These are phyloP conservation scores for Fusarium nodosum DNA, from an alignment of 2,329 filamentous ascomycete genomes.

Conservation along the genomic window DNA sequence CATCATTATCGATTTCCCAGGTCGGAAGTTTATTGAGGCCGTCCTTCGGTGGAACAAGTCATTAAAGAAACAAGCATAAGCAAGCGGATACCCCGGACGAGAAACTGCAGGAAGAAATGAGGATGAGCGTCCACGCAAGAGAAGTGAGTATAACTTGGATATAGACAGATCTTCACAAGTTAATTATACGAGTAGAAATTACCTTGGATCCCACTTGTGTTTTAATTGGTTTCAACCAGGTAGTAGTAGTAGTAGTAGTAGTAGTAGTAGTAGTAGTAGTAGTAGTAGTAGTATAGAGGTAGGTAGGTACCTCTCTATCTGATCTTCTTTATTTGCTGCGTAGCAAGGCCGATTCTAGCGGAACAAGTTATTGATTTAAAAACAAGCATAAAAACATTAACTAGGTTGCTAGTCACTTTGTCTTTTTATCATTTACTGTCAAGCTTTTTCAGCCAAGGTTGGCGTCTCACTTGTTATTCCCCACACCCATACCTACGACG, in stretches of 20 bases:
- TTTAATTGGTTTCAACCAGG: background rate
- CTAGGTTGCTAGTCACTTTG: constrained; percentile 12
- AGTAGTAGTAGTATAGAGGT: background rate
- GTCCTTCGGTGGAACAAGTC: constrained; percentile 59
- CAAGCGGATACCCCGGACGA: background rate
- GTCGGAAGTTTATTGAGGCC: constrained; percentile 58
- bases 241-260: background rate
- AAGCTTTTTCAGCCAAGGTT: constrained; percentile 27
- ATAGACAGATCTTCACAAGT: constrained; percentile 1
- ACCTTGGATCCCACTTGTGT: background rate
- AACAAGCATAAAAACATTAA: constrained; percentile 9
- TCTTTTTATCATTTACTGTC: constrained; percentile 13
- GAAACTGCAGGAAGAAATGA: constrained; percentile 1
- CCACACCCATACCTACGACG: constrained; percentile 7
- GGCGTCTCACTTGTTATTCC: constrained; percentile 17
- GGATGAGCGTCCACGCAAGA: constrained; percentile 1
- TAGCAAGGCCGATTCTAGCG: background rate
- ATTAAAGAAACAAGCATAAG: constrained; percentile 39
- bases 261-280: background rate
- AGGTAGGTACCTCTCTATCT: background rate
- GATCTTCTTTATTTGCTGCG: background rate
- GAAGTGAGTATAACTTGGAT: constrained; percentile 1
- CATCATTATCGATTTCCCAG: constrained; percentile 65
- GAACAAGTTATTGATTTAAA: background rate
- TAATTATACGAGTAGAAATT: constrained; percentile 1